Percentiles rank a stretch among this genome's conserved stretches.
phyloP scores from a whole-genome alignment of 345 rosid species.

The Citrus trifoliata region DNA sequence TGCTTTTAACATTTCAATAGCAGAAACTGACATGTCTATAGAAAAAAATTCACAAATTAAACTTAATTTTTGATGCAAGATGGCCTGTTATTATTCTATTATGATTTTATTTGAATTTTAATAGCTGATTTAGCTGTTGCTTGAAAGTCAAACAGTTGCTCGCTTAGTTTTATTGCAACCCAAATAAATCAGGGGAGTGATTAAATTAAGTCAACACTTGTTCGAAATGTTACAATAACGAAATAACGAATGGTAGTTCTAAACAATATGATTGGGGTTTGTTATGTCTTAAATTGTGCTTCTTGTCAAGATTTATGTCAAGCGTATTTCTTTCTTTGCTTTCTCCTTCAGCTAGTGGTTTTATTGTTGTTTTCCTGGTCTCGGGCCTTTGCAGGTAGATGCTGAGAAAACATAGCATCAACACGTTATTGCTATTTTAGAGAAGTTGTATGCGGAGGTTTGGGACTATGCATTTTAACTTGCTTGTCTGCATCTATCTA shows the following conservation, averaged over 20 bases:
- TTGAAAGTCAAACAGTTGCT: neutral
- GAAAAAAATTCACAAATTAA: neutral
- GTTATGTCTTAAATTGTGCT: neutral
- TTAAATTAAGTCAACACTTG: neutral
- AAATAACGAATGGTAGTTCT: neutral
- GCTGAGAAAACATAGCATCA: slow-evolving; percentile 85
- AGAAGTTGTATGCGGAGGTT: slow-evolving; percentile 76
- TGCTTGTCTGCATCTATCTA: neutral
- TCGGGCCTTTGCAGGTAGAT: slow-evolving; percentile 58
- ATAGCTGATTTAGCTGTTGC: neutral
- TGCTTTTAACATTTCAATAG: too few species aligned
- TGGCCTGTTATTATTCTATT: neutral
- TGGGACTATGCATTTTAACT: slow-evolving; percentile 13
- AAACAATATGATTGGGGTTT: neutral
- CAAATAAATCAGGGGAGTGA: neutral
- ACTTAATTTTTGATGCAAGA: neutral
- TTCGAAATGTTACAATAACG: neutral
- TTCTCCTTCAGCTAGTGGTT: neutral
- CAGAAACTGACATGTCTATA: too few species aligned
- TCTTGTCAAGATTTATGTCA: neutral
- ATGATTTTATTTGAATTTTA: neutral
- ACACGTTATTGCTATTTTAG: slow-evolving; percentile 62
- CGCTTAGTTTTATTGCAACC: neutral
- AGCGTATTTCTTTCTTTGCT: neutral
- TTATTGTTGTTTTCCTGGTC: neutral